These are phyloP conservation scores for Gossypium arboreum DNA, from an alignment of 345 rosid species.

Conservation along the genomic window DNA sequence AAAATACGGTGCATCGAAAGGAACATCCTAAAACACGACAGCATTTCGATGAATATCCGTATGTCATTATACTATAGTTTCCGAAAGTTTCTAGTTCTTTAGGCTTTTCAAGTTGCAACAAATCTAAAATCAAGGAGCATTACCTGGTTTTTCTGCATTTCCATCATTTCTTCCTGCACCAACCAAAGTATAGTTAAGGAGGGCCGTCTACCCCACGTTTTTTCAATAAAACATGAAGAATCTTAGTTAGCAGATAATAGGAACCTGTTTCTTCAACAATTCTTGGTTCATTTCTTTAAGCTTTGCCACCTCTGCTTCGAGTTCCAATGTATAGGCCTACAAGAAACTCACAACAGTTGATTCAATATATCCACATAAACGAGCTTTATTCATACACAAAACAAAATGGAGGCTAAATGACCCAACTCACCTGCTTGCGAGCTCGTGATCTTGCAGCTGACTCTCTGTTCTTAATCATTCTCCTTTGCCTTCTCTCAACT, in stretches of 20 bases:
- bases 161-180: slow-evolving; percentile 50
- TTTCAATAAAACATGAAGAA: slow-evolving; percentile 5
- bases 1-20: not conserved
- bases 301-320: slow-evolving; percentile 86
- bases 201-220: slow-evolving; percentile 3
- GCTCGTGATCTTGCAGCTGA: slow-evolving; percentile 97
- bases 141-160: slow-evolving; percentile 65
- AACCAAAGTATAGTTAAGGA: slow-evolving; percentile 25
- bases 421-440: slow-evolving; percentile 78
- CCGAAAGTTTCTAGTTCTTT: not conserved
- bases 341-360: slow-evolving; percentile 7
- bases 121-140: not conserved
- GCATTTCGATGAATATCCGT: not conserved
- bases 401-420: slow-evolving; percentile 15
- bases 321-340: slow-evolving; percentile 89
- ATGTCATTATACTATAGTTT: not conserved
- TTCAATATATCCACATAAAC: not conserved
- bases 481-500: slow-evolving; percentile 87
- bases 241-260: slow-evolving; percentile 17
- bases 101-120: not conserved
- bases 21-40: not conserved
- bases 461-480: slow-evolving; percentile 97
- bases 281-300: slow-evolving; percentile 74
- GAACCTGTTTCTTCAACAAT: slow-evolving; percentile 70
- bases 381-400: not conserved